Percentiles rank a stretch among this genome's conserved stretches.
phyloP scores from a whole-genome alignment of 2,329 filamentous ascomycete species.

The Xylaria sp. region DNA sequence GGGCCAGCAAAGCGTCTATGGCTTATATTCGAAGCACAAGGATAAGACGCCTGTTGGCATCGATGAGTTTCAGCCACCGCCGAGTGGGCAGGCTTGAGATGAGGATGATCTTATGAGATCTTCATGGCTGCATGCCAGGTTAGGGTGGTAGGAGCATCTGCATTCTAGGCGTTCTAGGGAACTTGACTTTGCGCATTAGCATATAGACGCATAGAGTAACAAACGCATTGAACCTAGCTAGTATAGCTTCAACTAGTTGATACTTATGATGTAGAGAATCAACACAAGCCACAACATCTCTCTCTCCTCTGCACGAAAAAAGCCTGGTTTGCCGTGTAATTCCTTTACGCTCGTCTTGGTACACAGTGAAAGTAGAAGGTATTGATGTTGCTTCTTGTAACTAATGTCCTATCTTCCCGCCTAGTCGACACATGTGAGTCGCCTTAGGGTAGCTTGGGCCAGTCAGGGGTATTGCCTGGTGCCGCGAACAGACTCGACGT shows the following conservation, averaged over 20 bases:
- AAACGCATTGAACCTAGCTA: not conserved
- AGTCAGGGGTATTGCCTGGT: not conserved
- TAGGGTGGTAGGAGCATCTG: conserved; percentile 14
- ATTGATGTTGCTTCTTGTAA: not conserved
- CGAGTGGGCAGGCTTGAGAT: conserved; percentile 28
- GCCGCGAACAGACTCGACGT: not conserved
- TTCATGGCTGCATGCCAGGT: conserved; percentile 15
- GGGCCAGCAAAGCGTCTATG: conserved; percentile 72
- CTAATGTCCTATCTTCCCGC: too few species aligned
- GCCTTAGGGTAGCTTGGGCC: not conserved
- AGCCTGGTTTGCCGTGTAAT: not conserved
- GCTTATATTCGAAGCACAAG: conserved; percentile 54
- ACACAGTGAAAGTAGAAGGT: not conserved
- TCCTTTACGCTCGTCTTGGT: not conserved
- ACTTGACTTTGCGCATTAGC: conserved; percentile 5
- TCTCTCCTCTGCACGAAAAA: not conserved
- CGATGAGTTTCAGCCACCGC: conserved; percentile 29
- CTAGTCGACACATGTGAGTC: not conserved
- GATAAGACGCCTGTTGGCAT: not conserved
- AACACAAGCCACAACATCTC: not conserved
- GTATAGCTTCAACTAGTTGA: not conserved
- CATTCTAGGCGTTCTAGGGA: conserved; percentile 25
- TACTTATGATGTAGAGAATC: conserved; percentile 6
- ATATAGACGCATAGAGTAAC: not conserved
- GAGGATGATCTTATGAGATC: not conserved